Evolutionary conservation across 306 rosid species (phyloP).

Genomic region (Lathyrus aphaca): DNA sequence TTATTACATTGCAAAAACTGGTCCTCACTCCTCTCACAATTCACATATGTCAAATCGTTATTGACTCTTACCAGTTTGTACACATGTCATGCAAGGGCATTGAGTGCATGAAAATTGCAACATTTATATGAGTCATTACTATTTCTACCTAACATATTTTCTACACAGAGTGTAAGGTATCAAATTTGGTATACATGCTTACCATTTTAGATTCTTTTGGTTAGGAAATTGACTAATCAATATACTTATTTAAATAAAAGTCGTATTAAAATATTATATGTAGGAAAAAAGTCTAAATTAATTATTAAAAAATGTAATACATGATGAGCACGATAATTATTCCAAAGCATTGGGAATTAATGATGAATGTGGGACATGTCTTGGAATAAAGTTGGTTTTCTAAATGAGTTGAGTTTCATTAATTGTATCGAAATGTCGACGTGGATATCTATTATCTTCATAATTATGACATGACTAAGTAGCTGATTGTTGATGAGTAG

Average conservation of each 20-base stretch:
- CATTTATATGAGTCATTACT: conserved; percentile 29
- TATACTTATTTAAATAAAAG: not conserved
- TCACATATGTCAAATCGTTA: conserved; percentile 2
- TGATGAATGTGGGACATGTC: too few species aligned
- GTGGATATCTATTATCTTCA: too few species aligned
- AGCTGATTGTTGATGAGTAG: too few species aligned
- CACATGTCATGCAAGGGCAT: conserved; percentile 28
- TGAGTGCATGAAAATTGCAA: conserved; percentile 31
- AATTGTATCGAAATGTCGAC: too few species aligned
- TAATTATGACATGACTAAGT: too few species aligned
- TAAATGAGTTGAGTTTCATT: too few species aligned
- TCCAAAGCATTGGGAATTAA: too few species aligned
- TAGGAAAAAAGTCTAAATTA: not conserved
- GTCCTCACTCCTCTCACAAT: not conserved
- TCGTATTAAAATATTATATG: not conserved
- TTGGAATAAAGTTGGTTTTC: too few species aligned
- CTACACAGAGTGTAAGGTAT: not conserved
- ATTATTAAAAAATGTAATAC: not conserved
- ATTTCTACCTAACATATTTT: conserved; percentile 29
- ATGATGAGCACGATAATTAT: not conserved
- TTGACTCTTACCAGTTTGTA: conserved; percentile 13
- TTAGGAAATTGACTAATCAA: not conserved
- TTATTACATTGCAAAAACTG: not conserved
- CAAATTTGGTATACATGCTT: conserved; percentile 16
- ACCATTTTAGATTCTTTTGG: not conserved